Conservation (phyloP, 768 basidiomycete genomes). For the Hericium erinaceus region DNA sequence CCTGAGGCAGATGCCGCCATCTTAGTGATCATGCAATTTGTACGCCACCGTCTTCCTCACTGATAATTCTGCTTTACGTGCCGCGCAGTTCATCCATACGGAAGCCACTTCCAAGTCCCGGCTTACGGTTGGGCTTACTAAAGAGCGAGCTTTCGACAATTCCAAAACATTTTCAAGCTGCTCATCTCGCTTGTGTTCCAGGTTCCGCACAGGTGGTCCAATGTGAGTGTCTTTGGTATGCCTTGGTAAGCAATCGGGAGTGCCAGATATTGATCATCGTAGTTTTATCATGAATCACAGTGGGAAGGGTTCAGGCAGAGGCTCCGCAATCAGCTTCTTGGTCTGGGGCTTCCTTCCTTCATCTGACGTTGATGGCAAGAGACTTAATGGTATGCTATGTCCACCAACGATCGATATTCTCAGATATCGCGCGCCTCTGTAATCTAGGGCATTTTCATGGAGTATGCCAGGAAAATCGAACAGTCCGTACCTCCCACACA, state of each 20-base stretch:
- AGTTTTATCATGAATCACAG: neutral
- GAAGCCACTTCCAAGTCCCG: neutral
- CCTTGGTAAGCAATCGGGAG: neutral
- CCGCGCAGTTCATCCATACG: neutral
- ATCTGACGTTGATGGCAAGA: constrained; percentile 3
- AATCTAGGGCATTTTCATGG: constrained; percentile 1
- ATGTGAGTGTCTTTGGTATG: neutral
- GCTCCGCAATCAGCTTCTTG: constrained; percentile 2
- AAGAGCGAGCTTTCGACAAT: neutral
- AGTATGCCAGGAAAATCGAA: neutral
- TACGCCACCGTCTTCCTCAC: neutral
- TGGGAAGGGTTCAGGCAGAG: constrained; percentile 4
- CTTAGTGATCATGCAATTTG: constrained; percentile 7
- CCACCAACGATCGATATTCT: neutral
- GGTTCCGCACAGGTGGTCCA: neutral
- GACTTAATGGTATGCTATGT: neutral
- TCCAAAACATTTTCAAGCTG: neutral
- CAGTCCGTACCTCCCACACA: neutral
- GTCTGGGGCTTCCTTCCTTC: neutral
- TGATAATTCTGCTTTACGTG: too few relatives aligned
- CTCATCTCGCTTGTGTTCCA: neutral
- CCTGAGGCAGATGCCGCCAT: constrained; percentile 17
- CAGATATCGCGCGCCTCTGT: neutral
- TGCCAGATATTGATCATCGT: too few relatives aligned
- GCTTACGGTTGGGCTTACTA: constrained; percentile 1